Base-by-base conservation (phyloP, 2,329 filamentous ascomycete genomes). In the Polytolypa hystricis region DNA sequence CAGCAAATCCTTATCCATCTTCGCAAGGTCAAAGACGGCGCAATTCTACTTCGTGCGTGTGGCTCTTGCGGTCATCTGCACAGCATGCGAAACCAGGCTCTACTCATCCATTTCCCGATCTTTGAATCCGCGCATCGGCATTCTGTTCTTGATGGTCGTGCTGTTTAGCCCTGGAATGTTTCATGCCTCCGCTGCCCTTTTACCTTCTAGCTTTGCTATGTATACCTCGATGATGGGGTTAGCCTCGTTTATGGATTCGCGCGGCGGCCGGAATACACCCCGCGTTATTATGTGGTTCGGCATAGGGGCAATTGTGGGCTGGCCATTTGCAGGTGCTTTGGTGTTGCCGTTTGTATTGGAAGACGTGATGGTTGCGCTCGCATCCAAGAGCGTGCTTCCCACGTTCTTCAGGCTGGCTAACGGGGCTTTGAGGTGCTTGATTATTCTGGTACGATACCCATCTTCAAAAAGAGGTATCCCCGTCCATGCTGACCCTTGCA, bases 131-230 rank as follows among this genome's bases (percentile, higher is more conserved):
- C 74, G 86, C 41, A 82, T 96, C 39, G 91, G 84, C 8, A 65
- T 93, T 4, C 76, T 94, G 53, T 95, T 93, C 58, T 63, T 94
- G 41, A 66, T 89, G 42, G 76, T 81, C 29, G 78, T 81, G 41
- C 65, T 84, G 33, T 77, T 80, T 40, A 93, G 82, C 43, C 84
- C 91, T 0, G 91, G 91, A 29, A 93, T 94, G 71, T 96, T 94
- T 55, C 85, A 95, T 59, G 81, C 91, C 4, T 85, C 84, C 39
- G 73, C 82, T 1, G 78, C 89, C 4, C 95, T 84, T 53, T 67
- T 98, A 4, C 91, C 91, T 0, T 94, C 87, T 6, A 94, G 82
- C 58, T 98, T 98, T 54, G 82, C 91, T 53, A 98, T 98, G 91
- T 95, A 93, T 57, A 83, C 79, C 41, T 79, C 77, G 10, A 91